Evolutionary conservation across 2,329 filamentous ascomycete genomes (phyloP).

Genomic region (Alternaria alternata): DNA sequence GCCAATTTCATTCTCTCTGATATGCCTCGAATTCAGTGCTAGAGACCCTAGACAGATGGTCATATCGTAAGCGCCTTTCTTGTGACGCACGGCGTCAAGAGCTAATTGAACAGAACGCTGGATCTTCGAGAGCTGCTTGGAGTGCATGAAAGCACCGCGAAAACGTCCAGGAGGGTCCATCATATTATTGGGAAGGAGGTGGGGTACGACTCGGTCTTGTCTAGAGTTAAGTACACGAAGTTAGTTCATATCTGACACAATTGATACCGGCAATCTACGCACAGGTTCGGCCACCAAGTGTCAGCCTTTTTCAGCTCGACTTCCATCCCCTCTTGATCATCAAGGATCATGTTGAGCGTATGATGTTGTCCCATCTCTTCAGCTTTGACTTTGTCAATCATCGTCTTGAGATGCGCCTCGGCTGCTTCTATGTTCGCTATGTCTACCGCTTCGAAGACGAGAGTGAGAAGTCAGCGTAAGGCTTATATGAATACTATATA

Average conservation of each 20-base stretch:
- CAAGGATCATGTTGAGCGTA: conserved; percentile 36
- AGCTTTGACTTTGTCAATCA: conserved; percentile 31
- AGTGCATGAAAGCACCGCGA: conserved; percentile 24
- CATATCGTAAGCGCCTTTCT: conserved; percentile 40
- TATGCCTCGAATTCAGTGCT: conserved; percentile 26
- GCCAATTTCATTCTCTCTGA: conserved; percentile 21
- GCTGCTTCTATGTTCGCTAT: conserved; percentile 27
- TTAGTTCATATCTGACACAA: background rate
- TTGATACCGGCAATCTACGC: background rate
- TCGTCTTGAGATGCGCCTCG: conserved; percentile 27
- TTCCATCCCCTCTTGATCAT: conserved; percentile 34
- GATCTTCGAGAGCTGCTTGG: conserved; percentile 22
- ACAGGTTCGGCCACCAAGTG: conserved; percentile 38
- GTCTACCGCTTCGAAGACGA: conserved; percentile 14
- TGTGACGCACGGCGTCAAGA: conserved; percentile 34
- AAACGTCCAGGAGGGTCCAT: conserved; percentile 35
- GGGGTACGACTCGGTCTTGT: conserved; percentile 30
- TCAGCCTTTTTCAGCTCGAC: conserved; percentile 28
- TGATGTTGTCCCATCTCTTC: conserved; percentile 19
- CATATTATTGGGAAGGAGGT: conserved; percentile 13
- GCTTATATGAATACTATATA: background rate
- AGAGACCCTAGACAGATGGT: conserved; percentile 39
- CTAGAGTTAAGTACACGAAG: background rate
- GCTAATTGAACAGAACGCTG: conserved; percentile 24
- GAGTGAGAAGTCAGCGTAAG: background rate